Percentiles rank a stretch among this genome's conserved stretches.
Evolutionary conservation across 495 filamentous ascomycete species (phyloP).

Genomic region (Lineolata rhizophorae): DNA sequence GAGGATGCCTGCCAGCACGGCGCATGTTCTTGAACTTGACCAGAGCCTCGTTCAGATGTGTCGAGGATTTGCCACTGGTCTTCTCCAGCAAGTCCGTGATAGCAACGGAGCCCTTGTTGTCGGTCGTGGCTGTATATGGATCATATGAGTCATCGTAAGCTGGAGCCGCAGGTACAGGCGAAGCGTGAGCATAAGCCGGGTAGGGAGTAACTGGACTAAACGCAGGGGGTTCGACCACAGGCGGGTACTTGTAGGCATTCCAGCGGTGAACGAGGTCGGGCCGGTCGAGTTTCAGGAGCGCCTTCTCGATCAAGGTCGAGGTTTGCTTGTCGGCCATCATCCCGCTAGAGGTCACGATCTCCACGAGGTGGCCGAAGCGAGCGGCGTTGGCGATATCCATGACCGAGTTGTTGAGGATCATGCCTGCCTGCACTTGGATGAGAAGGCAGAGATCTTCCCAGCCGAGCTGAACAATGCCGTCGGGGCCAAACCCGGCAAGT

Average conservation of each 20-base stretch:
- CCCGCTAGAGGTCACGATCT: conserved; percentile 26
- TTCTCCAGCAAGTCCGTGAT: conserved; percentile 77
- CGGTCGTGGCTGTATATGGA: conserved; percentile 70
- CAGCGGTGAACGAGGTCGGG: conserved; percentile 35
- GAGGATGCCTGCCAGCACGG: conserved; percentile 70
- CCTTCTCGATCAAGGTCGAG: conserved; percentile 30
- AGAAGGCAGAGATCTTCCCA: conserved; percentile 35
- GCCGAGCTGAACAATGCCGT: conserved; percentile 31
- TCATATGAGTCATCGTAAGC: conserved; percentile 61
- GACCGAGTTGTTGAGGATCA: conserved; percentile 26
- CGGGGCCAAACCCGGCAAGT: conserved; percentile 34
- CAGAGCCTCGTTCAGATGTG: conserved; percentile 61
- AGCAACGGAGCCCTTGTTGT: conserved; percentile 73
- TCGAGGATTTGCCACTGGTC: conserved; percentile 37
- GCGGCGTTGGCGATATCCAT: conserved; percentile 31
- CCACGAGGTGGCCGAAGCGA: conserved; percentile 39
- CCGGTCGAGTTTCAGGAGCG: conserved; percentile 30
- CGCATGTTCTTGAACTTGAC: conserved; percentile 78
- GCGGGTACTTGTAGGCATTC: conserved; percentile 28
- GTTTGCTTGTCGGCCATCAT: conserved; percentile 29
- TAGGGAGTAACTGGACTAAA: conserved; percentile 13
- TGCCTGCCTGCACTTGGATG: conserved; percentile 39
- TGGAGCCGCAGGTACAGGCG: conserved; percentile 16
- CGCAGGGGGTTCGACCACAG: conserved; percentile 4
- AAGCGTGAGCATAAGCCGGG: conserved; percentile 15